These are phyloP conservation scores for Podospora conica DNA, from an alignment of 495 filamentous ascomycete genomes.

Conservation along the genomic window DNA sequence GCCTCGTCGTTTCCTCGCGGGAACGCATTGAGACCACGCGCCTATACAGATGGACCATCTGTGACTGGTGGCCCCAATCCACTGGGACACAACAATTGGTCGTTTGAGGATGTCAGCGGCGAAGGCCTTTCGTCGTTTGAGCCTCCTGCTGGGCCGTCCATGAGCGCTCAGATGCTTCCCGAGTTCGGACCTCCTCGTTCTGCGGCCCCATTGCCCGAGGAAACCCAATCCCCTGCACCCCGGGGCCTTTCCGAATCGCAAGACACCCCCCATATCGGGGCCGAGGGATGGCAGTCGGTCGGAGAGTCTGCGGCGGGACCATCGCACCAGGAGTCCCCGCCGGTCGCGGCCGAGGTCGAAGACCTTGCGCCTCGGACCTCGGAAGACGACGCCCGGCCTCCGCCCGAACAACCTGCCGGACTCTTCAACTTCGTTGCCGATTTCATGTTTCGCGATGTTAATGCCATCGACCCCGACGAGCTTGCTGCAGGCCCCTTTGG, in stretches of 20 bases:
- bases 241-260: neutral
- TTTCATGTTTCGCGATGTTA: constrained; percentile 41
- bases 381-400: neutral
- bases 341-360: neutral
- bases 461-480: constrained; percentile 32
- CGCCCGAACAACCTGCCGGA: constrained; percentile 22
- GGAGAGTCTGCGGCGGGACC: neutral
- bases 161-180: neutral
- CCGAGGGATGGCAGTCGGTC: neutral
- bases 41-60: constrained; percentile 44
- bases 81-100: constrained; percentile 47
- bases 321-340: neutral
- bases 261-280: neutral
- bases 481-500: constrained; percentile 21
- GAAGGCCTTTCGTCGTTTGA: neutral
- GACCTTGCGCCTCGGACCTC: neutral
- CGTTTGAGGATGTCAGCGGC: constrained; percentile 28
- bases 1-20: constrained; percentile 2
- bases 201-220: neutral
- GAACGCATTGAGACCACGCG: constrained; percentile 19
- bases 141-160: neutral
- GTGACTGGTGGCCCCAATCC: constrained; percentile 30
- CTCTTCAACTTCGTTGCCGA: constrained; percentile 38
- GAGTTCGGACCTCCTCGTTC: neutral
- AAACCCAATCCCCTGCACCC: neutral